A percentile compares a stretch with the other conserved stretches of the same genome.
These are phyloP conservation scores for Sicyos baderoa DNA, from an alignment of 306 rosid genomes.

Conservation along the genomic window DNA sequence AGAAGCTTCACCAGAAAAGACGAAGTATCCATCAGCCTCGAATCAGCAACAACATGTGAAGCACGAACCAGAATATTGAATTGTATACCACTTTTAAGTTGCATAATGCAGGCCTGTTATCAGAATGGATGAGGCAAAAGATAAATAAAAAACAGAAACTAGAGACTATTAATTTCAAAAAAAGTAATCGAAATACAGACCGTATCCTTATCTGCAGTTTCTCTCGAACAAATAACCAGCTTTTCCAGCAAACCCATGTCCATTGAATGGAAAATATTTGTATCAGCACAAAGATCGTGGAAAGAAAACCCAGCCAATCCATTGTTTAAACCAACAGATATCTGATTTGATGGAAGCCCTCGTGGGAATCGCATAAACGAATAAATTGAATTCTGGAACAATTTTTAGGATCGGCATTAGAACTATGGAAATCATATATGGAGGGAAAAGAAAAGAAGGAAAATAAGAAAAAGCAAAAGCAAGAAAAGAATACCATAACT, in stretches of 20 bases:
- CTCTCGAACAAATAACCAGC: conserved; percentile 39
- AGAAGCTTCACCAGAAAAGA: conserved; percentile 41
- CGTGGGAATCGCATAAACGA: conserved; percentile 69
- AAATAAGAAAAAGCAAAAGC: not conserved
- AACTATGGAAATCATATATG: not conserved
- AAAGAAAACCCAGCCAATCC: conserved; percentile 31
- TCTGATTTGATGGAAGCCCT: conserved; percentile 33
- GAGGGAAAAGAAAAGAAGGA: not conserved
- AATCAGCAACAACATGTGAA: conserved; percentile 43
- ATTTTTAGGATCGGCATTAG: conserved; percentile 22
- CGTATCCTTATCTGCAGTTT: conserved; percentile 26
- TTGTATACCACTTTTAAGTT: conserved; percentile 40
- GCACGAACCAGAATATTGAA: conserved; percentile 56
- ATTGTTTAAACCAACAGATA: conserved; percentile 33
- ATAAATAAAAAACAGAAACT: not conserved
- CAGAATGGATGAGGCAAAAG: not conserved
- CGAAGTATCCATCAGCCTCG: conserved; percentile 48
- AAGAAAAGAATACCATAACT: conserved; percentile 41
- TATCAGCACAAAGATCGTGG: conserved; percentile 31
- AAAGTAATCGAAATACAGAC: conserved; percentile 18
- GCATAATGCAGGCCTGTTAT: conserved; percentile 47
- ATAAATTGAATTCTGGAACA: conserved; percentile 58
- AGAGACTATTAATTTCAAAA: not conserved
- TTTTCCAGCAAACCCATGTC: conserved; percentile 45
- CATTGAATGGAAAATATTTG: conserved; percentile 29